Conservation (phyloP, 2,329 filamentous ascomycete genomes). For the Davidsoniella neocaledoniae region DNA sequence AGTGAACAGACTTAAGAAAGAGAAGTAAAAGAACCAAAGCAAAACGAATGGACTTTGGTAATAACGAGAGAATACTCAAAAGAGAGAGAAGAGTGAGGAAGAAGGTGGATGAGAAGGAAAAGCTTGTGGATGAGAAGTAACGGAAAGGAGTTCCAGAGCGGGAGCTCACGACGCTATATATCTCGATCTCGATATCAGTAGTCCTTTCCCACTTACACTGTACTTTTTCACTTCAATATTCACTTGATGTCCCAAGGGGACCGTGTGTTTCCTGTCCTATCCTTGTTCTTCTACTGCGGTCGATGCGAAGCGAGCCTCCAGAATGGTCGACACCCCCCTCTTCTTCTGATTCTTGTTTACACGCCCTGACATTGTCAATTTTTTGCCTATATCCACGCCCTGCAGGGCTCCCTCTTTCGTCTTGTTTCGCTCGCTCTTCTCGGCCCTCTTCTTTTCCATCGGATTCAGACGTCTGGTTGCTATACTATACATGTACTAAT, state of each 20-base stretch:
- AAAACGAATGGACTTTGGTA: constrained; percentile 10
- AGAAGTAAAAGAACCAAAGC: constrained; percentile 13
- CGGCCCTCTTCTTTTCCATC: neutral
- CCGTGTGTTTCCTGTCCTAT: neutral
- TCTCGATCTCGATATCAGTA: neutral
- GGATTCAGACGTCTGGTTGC: too few relatives aligned
- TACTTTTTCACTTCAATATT: neutral
- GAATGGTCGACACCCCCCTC: neutral
- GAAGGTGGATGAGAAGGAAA: neutral
- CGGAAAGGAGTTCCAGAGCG: neutral
- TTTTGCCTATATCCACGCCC: too few relatives aligned
- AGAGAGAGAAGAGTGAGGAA: constrained; percentile 13
- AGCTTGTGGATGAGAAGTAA: too few relatives aligned
- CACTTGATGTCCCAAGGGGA: neutral
- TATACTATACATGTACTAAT: too few relatives aligned
- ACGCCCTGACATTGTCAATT: too few relatives aligned
- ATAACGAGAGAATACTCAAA: constrained; percentile 14
- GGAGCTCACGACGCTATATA: constrained; percentile 5
- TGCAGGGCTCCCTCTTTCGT: too few relatives aligned
- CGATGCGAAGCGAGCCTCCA: neutral
- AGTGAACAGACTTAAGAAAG: constrained; percentile 12
- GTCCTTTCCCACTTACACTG: neutral
- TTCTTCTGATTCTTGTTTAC: too few relatives aligned
- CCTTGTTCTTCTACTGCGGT: neutral
- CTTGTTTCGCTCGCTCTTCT: too few relatives aligned